Base-by-base conservation (phyloP, 352 stramenopile species). In the Nothophytophthora sp. region DNA sequence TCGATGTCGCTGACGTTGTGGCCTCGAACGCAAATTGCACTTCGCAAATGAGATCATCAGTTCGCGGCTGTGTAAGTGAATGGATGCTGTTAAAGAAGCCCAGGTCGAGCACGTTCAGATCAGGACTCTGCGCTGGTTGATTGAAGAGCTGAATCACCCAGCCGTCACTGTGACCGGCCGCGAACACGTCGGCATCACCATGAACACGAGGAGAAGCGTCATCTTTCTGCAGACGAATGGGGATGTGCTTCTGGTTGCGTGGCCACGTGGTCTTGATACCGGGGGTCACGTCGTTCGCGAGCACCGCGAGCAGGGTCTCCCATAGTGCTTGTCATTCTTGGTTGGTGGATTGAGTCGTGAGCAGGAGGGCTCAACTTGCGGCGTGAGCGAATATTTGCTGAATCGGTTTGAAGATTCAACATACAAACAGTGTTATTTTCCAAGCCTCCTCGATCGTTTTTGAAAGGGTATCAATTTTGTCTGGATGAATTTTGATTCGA, bases 231-330 rank as follows among this genome's bases (percentile, higher is more conserved):
- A 55, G 13, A 0, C 35, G 25, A 20, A 55, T 47, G 3, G 4
- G 11, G 15, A 41, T 25, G 28, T 19, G 2, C 29, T 44, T 49
- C 23, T 49, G 13, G 5, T 55, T n/a, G 18, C 25, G 46, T 5
- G 46, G 36, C 27, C 48, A 55, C 8, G 25, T 55, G 12, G 49
- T 23, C 13, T 56, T 49, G 16, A 56, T 56, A 1, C 38, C 29
- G 12, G 39, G 49, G 7, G 49, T 44, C 2, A 56, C 38, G 3
- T 44, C 23, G 11, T 36, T 18, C 0, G 49, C n/a, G 0, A 56
- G 38, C 49, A 56, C 37, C 0, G 35, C 12, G 6, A 46, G 39
- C 12, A 30, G 25, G n/a, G n/a, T 6, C n/a, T 46, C 39, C 39
- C 39, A 46, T 15, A 46, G 1, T 3, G 24, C 15, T n/a, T 46